These are phyloP conservation scores for Davidsoniella neocaledoniae DNA, from an alignment of 2,329 filamentous ascomycete species.

Conservation along the genomic window DNA sequence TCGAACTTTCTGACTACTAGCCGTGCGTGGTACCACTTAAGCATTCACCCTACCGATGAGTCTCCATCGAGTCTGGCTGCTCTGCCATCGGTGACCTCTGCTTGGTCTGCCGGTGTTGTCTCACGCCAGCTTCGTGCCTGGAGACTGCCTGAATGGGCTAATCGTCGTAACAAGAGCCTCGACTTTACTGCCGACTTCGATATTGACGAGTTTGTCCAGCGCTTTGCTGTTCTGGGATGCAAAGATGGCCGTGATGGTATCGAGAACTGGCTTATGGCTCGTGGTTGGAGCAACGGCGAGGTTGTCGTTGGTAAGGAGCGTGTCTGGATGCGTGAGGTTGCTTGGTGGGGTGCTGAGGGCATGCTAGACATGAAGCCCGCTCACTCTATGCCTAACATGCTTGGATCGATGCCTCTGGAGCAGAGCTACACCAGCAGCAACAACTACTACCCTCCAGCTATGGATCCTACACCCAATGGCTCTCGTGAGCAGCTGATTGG, in stretches of 20 bases:
- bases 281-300: constrained; percentile 96
- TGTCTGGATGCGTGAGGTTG: constrained; percentile 83
- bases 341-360: constrained; percentile 96
- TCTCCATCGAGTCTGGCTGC: constrained; percentile 58
- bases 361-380: constrained; percentile 80
- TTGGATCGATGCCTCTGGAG: constrained; percentile 27
- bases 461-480: constrained; percentile 44
- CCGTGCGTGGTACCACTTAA: constrained; percentile 88
- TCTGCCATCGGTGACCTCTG: constrained; percentile 53
- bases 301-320: constrained; percentile 81
- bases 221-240: constrained; percentile 73
- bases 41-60: constrained; percentile 81
- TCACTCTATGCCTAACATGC: constrained; percentile 22
- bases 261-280: constrained; percentile 83
- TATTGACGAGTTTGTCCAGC: constrained; percentile 71
- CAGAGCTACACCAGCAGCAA: constrained; percentile 51
- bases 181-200: constrained; percentile 98
- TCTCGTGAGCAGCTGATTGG: constrained; percentile 56
- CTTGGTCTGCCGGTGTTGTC: constrained; percentile 85
- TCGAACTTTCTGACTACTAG: constrained; percentile 60
- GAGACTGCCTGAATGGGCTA: constrained; percentile 92
- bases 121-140: constrained; percentile 86
- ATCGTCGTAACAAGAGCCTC: constrained; percentile 73
- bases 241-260: constrained; percentile 82
- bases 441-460: constrained; percentile 54